A percentile compares a stretch with the other conserved stretches of the same genome.
phyloP scores from a whole-genome alignment of 495 filamentous ascomycete species.

The Glarea lozoyensis region DNA sequence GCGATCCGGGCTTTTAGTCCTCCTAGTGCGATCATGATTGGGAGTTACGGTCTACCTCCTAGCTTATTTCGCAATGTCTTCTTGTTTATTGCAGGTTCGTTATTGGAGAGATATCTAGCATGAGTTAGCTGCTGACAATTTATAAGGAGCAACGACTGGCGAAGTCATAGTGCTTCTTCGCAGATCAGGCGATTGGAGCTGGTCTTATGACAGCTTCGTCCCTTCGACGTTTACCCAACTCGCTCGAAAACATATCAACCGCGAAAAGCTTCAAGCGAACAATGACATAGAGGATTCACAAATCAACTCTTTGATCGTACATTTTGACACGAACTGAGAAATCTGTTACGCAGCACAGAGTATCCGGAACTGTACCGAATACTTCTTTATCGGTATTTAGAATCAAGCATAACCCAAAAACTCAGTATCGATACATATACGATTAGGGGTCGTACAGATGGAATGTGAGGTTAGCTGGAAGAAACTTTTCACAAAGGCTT shows the following conservation, averaged over 20 bases:
- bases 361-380: background rate
- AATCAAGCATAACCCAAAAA: too few species aligned
- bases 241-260: background rate
- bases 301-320: too few species aligned
- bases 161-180: background rate
- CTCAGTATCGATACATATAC: too few species aligned
- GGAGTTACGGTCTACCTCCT: slow-evolving; percentile 13
- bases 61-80: slow-evolving; percentile 9
- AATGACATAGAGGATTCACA: background rate
- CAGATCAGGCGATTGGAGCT: background rate
- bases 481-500: too few species aligned
- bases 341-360: too few species aligned
- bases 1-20: slow-evolving; percentile 1
- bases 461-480: too few species aligned
- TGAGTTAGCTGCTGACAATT: background rate
- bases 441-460: too few species aligned
- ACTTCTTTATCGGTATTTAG: too few species aligned
- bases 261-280: background rate
- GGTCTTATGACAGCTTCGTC: background rate
- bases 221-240: background rate
- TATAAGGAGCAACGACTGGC: background rate
- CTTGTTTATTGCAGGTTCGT: slow-evolving; percentile 13
- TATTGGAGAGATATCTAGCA: background rate
- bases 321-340: too few species aligned
- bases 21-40: slow-evolving; percentile 5